These are phyloP conservation scores for Microdochium nivale DNA, from an alignment of 2,329 filamentous ascomycete genomes.

Conservation along the genomic window DNA sequence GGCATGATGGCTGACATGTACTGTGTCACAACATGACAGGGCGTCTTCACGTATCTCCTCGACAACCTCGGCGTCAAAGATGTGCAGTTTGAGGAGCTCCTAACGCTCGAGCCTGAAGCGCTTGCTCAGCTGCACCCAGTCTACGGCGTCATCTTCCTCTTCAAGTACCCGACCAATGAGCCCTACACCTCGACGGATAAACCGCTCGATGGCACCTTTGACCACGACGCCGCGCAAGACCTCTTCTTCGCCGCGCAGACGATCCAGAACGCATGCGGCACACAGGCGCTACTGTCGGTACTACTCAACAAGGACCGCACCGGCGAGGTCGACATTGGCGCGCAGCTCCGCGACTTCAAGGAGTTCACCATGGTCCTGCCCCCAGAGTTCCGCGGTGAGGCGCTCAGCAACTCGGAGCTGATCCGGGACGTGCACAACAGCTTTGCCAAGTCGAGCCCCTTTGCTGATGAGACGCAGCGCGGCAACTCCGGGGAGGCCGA, in stretches of 20 bases:
- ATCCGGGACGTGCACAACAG: slow-evolving; percentile 81
- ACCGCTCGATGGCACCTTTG: slow-evolving; percentile 75
- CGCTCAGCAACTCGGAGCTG: slow-evolving; percentile 53
- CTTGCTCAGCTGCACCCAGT: slow-evolving; percentile 66
- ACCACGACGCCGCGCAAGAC: slow-evolving; percentile 62
- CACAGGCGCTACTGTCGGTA: slow-evolving; percentile 86
- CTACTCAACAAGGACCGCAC: slow-evolving; percentile 65
- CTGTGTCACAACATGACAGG: slow-evolving; percentile 39
- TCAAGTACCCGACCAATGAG: slow-evolving; percentile 80
- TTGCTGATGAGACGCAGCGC: slow-evolving; percentile 81
- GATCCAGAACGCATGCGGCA: slow-evolving; percentile 97
- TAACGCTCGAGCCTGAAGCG: slow-evolving; percentile 73
- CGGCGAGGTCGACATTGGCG: slow-evolving; percentile 60
- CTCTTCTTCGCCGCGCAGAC: slow-evolving; percentile 96
- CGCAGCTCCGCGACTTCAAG: slow-evolving; percentile 66
- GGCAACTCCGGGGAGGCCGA: slow-evolving; percentile 63
- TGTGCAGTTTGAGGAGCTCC: slow-evolving; percentile 94
- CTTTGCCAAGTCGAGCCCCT: slow-evolving; percentile 81
- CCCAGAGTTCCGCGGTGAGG: slow-evolving; percentile 57
- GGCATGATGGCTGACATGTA: slow-evolving; percentile 13
- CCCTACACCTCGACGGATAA: slow-evolving; percentile 50
- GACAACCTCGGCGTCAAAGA: slow-evolving; percentile 83
- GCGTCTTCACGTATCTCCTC: slow-evolving; percentile 95
- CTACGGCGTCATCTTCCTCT: slow-evolving; percentile 97
- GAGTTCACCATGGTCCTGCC: slow-evolving; percentile 84